phyloP scores from a whole-genome alignment of 2,329 filamentous ascomycete genomes.

The Atkinsonella texensis region DNA sequence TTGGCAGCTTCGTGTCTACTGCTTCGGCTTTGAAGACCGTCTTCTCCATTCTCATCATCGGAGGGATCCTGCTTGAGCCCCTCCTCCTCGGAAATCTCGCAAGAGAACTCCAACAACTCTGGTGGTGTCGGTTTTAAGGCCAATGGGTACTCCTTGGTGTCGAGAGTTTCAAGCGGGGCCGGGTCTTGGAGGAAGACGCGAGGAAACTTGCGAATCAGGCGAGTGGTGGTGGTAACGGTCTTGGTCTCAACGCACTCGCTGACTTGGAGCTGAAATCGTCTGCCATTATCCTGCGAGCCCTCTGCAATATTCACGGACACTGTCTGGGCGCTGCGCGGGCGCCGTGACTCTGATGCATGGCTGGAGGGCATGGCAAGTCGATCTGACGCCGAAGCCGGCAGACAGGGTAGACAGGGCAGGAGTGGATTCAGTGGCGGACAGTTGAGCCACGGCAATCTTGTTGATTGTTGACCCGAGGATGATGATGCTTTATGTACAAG shows the following conservation, averaged over 20 bases:
- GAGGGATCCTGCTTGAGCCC: constrained; percentile 15
- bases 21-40: constrained; percentile 5
- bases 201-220: constrained; percentile 73
- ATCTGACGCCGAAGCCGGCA: constrained; percentile 7
- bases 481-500: not conserved
- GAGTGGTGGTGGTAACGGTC: constrained; percentile 82
- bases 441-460: not conserved
- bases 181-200: constrained; percentile 71
- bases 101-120: constrained; percentile 64
- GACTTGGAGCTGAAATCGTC: constrained; percentile 42
- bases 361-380: constrained; percentile 18
- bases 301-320: constrained; percentile 38
- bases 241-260: constrained; percentile 56
- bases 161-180: constrained; percentile 56
- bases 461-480: not conserved
- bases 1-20: constrained; percentile 3
- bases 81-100: constrained; percentile 41
- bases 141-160: constrained; percentile 82
- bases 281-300: constrained; percentile 20
- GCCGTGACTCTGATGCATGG: constrained; percentile 27
- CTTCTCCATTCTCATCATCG: constrained; percentile 11
- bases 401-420: not conserved
- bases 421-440: constrained; percentile 2
- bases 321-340: constrained; percentile 23
- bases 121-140: constrained; percentile 72